phyloP scores from a whole-genome alignment of 192 early-diverging fungal genomes.

The Neocallimastix lanati region DNA sequence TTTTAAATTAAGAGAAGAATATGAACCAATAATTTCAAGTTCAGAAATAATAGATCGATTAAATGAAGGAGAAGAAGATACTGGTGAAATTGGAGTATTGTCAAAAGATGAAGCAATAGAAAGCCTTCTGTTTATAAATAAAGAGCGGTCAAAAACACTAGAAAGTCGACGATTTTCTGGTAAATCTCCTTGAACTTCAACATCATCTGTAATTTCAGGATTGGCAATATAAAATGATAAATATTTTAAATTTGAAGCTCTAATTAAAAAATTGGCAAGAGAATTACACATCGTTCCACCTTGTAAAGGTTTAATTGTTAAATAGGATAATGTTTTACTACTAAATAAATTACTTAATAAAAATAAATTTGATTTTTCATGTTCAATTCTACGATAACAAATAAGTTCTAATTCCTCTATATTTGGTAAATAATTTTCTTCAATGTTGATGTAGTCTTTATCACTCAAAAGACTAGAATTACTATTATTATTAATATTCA shows the following conservation, averaged over 20 bases:
- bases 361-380: not conserved
- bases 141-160: not conserved
- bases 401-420: not conserved
- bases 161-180: not conserved
- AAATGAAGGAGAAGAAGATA: not conserved
- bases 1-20: not conserved
- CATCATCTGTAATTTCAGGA: not conserved
- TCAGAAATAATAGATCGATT: not conserved
- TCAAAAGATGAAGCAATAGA: not conserved
- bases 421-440: not conserved
- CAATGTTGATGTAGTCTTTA: not conserved
- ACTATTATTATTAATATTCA: not conserved
- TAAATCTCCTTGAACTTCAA: not conserved
- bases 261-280: not conserved
- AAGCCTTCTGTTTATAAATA: not conserved
- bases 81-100: not conserved
- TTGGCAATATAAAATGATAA: not conserved
- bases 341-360: not conserved
- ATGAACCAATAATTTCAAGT: not conserved
- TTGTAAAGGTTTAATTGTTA: not conserved
- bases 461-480: not conserved
- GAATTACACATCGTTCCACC: not conserved
- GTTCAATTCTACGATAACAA: not conserved
- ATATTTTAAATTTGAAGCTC: not conserved
- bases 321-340: not conserved